Conservation (phyloP, 257 asterid genomes). For the Fraxinus americana region DNA sequence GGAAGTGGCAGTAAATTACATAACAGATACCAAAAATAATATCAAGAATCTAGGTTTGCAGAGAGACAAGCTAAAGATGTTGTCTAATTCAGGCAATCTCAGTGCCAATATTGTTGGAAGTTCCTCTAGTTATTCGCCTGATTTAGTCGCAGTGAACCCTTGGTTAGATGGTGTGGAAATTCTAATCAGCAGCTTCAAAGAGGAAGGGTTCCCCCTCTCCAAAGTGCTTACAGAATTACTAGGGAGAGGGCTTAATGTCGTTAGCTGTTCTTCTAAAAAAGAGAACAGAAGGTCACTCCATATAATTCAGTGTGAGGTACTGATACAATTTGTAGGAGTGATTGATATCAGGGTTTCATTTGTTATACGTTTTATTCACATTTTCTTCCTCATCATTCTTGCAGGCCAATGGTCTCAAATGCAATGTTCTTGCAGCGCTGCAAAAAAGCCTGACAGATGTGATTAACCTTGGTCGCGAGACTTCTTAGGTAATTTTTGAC, state of each 20-base stretch:
- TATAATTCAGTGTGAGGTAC: slow-evolving; percentile 53
- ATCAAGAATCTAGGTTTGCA: slow-evolving; percentile 29
- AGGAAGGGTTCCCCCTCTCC: slow-evolving; percentile 33
- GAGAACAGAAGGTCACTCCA: slow-evolving; percentile 34
- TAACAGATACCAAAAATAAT: slow-evolving; percentile 10
- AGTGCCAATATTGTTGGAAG: neutral
- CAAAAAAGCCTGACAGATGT: slow-evolving; percentile 23
- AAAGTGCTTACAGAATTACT: slow-evolving; percentile 36
- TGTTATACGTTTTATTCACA: neutral
- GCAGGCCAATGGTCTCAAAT: slow-evolving; percentile 27
- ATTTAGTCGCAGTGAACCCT: slow-evolving; percentile 33
- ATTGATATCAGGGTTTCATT: neutral
- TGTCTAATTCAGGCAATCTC: neutral
- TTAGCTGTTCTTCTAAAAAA: slow-evolving; percentile 42
- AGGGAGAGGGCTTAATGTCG: slow-evolving; percentile 34
- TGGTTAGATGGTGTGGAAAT: slow-evolving; percentile 46
- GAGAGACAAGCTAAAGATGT: slow-evolving; percentile 33
- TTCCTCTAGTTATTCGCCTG: neutral
- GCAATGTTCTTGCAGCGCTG: slow-evolving; percentile 17
- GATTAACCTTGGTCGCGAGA: slow-evolving; percentile 9
- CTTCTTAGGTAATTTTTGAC: neutral
- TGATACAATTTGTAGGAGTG: neutral
- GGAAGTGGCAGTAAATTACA: slow-evolving; percentile 46
- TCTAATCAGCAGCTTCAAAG: slow-evolving; percentile 24
- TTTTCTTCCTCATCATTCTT: neutral